Evolutionary conservation across 345 rosid species (phyloP).

Genomic region (Eucalyptus polybractea): DNA sequence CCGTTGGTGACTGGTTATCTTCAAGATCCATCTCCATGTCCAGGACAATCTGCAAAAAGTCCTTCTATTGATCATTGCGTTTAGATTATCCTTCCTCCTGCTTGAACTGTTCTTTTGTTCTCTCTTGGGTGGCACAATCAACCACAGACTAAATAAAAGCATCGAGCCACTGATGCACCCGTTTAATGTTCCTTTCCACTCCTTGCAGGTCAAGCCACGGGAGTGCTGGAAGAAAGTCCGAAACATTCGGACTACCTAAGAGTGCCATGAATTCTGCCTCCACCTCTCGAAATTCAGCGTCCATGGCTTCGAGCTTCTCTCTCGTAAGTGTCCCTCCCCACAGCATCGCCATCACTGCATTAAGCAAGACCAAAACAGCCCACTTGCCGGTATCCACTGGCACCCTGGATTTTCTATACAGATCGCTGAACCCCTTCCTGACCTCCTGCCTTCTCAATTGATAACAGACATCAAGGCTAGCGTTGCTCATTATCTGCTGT

Average conservation of each 20-base stretch:
- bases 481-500: constrained; percentile 18
- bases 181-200: too few species aligned
- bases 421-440: not conserved
- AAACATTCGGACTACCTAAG: not conserved
- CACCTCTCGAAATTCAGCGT: not conserved
- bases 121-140: too few species aligned
- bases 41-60: too few species aligned
- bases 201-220: too few species aligned
- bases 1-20: too few species aligned
- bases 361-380: not conserved
- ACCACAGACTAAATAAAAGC: too few species aligned
- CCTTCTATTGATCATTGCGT: too few species aligned
- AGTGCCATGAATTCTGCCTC: constrained; percentile 1
- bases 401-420: not conserved
- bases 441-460: constrained; percentile 9
- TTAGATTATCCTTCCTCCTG: too few species aligned
- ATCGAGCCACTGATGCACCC: too few species aligned
- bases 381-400: constrained; percentile 12
- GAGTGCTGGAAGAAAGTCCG: too few species aligned
- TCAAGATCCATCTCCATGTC: too few species aligned
- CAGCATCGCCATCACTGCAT: constrained; percentile 10
- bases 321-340: constrained; percentile 19
- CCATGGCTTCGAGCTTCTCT: not conserved
- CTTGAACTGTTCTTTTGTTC: too few species aligned
- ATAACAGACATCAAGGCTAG: constrained; percentile 14